Evolutionary conservation across 257 asterid species (phyloP).

Genomic region (Solanum medicagineum): DNA sequence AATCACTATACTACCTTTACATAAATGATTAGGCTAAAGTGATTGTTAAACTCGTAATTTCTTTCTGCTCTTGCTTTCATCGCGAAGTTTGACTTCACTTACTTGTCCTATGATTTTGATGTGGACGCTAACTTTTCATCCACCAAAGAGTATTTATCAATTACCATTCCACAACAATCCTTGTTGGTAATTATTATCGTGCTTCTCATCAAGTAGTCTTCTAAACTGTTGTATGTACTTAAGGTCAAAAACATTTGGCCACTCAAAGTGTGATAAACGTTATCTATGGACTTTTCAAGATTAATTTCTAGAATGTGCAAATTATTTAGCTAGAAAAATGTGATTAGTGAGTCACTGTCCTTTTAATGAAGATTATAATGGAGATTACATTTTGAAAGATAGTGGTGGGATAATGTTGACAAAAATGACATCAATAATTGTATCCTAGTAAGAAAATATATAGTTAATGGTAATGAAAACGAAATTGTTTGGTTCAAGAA

Average conservation of each 20-base stretch:
- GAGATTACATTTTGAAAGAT: slow-evolving; percentile 20
- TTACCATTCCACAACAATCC: background rate
- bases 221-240: background rate
- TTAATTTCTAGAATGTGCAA: background rate
- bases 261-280: background rate
- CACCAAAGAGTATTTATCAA: background rate
- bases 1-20: too few species aligned
- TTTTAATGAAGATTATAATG: slow-evolving; percentile 14
- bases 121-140: background rate
- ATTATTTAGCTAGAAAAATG: background rate
- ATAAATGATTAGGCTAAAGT: background rate
- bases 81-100: background rate
- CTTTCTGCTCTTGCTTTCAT: background rate
- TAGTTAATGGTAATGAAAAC: slow-evolving; percentile 9
- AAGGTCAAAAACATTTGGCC: background rate
- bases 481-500: background rate
- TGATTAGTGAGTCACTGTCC: slow-evolving; percentile 14
- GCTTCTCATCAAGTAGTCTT: background rate
- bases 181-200: background rate
- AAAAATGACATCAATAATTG: slow-evolving; percentile 17
- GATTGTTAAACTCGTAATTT: background rate
- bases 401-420: slow-evolving; percentile 6
- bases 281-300: background rate
- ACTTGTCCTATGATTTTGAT: background rate
- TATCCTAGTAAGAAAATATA: slow-evolving; percentile 3